Base-by-base conservation (phyloP, 352 stramenopile species). In the Pythium brassicae region DNA sequence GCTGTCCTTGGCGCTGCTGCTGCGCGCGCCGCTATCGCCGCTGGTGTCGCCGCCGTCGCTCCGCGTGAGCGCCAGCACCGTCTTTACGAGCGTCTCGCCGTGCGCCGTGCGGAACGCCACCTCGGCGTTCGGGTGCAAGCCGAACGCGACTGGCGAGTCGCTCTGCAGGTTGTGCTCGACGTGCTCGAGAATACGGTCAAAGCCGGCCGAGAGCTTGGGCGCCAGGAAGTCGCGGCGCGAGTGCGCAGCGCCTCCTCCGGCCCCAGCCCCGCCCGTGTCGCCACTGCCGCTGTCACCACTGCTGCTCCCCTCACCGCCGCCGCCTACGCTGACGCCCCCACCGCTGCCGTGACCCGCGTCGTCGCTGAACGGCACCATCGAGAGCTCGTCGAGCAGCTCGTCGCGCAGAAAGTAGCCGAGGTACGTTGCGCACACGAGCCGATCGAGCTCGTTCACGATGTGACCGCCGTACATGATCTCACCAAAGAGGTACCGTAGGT, bases 71-170 rank as follows among this genome's bases (percentile, higher is more conserved):
- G 92, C 53, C n/a, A 97, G 44, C 39, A 97, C 82, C 12, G 83
- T 80, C 54, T 80, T 62, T 40, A 97, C 70, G 22, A 97, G 63
- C 10, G 73, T 68, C 22, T 96, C 83, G 0, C 85, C 88, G 40
- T 81, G 75, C 11, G 91, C 74, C 12, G 89, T 98, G 22, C 88
- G 83, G 61, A 97, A 98, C 19, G 83, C 85, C 15, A 98, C 94
- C 61, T 97, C 91, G 7, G 90, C 87, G 65, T 98, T 98, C n/a
- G 92, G 86, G 54, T 98, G 92, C 43, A 98, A 45, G 0, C 90
- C 90, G 73, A 98, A 97, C 3, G 89, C 87, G 11, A 83, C 74
- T 0, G 92, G 89, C 1, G 85, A 86, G 42, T 98, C 92, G 37
- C 76, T 86, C 29, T 77, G 39, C n/a, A 97, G 64, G n/a, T 74